Evolutionary conservation across 495 filamentous ascomycete species (phyloP), one percentile per base, ranked within the genome.

Genomic region (Pyrenopolyporus hunteri): DNA sequence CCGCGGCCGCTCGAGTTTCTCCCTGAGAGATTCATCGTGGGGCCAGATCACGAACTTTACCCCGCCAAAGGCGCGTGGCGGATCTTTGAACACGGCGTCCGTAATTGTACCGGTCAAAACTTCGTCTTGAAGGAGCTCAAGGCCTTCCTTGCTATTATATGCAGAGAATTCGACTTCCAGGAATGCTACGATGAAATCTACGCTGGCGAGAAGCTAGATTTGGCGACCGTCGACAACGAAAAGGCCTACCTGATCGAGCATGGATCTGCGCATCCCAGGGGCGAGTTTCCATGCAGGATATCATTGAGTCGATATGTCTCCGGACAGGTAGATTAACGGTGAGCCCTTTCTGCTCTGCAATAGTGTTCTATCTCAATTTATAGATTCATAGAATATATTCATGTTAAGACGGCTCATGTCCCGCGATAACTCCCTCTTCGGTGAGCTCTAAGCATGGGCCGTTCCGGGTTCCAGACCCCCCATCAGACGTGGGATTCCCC

Each of bases 41-140:
- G 56, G 1, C 67, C 69, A 0, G 69, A 62, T 4, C 69, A 73
- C 50, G 59, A 70, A 40, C 62, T 75, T 4, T 63, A 71, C 39
- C 66, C 71, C 0, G 35, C 39, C 3, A 80, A 80, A 28, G 74
- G 76, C 23, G 76, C 79, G 0, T 85, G 74, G 75, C 70, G 80
- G n/a, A 69, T 70, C 5, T 85, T 85, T 52, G 78, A 81, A 57
- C 69, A 71, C 19, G 81, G 81, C 0, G 71, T 77, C 2, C 63
- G 82, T 1, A 74, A 70, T 26, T 85, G 82, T 42, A 80, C 83
- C n/a, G 81, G 83, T 0, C 79, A 83, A 54, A 75, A 76, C 10
- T 73, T 84, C 28, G 78, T 78, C 0, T 65, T 82, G 59, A 71
- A 76, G 9, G 79, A 84, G 59, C 54, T 76, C 26, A 74, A 71